Conservation (phyloP, 1,284 basidiomycete species). For the Sanghuangporus weigelae region DNA sequence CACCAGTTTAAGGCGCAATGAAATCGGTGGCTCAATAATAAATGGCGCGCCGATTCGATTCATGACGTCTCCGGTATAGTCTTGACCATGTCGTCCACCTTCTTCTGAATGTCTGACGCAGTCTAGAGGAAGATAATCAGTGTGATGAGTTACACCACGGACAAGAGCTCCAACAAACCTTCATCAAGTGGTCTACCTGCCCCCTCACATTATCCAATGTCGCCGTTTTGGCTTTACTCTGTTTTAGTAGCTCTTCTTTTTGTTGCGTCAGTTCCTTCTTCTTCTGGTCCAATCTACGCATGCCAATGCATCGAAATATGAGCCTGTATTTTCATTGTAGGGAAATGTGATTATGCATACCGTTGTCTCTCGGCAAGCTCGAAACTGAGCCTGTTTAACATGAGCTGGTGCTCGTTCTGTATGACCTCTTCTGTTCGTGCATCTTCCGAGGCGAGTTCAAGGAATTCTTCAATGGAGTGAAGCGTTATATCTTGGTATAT, state of each 20-base stretch:
- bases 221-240: conserved; percentile 58
- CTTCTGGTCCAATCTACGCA: conserved; percentile 54
- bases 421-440: conserved; percentile 54
- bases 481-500: conserved; percentile 78
- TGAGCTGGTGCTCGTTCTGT: conserved; percentile 67
- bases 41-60: background rate
- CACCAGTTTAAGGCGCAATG: background rate
- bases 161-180: conserved; percentile 37
- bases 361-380: conserved; percentile 78
- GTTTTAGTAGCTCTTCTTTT: conserved; percentile 70
- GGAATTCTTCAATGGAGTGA: conserved; percentile 61
- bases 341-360: conserved; percentile 33
- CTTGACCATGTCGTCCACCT: conserved; percentile 62
- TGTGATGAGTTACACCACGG: conserved; percentile 5
- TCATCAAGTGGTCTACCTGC: conserved; percentile 68
- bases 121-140: conserved; percentile 36
- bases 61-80: conserved; percentile 28
- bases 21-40: background rate
- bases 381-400: conserved; percentile 77
- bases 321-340: conserved; percentile 19
- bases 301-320: conserved; percentile 10
- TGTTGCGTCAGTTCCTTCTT: conserved; percentile 57
- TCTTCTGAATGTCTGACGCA: conserved; percentile 66
- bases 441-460: conserved; percentile 58
- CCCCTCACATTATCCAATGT: conserved; percentile 70